Evolutionary conservation across 768 basidiomycete species (phyloP), one percentile per base, ranked within the genome.

Genomic region (Grammothele lineata): DNA sequence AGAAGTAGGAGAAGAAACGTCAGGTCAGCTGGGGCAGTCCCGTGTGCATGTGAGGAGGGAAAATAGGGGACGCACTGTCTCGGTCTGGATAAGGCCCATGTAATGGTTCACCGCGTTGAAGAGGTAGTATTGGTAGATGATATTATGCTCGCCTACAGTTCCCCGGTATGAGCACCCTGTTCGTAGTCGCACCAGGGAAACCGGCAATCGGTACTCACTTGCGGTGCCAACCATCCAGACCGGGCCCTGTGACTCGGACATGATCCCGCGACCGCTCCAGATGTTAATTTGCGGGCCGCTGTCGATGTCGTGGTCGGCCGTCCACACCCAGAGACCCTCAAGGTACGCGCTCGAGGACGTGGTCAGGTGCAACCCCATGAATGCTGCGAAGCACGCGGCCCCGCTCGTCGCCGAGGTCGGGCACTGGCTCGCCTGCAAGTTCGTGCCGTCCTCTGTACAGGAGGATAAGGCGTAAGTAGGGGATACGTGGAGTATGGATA

Each of bases 221-320:
- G 50, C 76, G 24, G 87, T 90, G 17, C 88, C 88, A 49, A 90
- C 78, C 70, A 90, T 62, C 87, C 87, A 89, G 23, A 88, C 84
- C 2, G 87, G 87, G 4, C 87, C 87, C 37, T 68, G 67, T 5
- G 83, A 85, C 61, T 90, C 80, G 1, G 83, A 85, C 14, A 87
- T 64, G 40, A 90, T 77, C 2, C 88, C 88, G 12, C 88, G 77
- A 1, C 82, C 88, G 10, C 61, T 68, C 55, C 72, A 91, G 18
- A 86, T 59, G 14, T 74, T 73, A 43, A 80, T 64, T 56, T 82
- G 80, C 8, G 71, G 62, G n/a, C 61, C 51, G 21, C 71, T 66
- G 48, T 90, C 88, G 30, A 89, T 70, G 49, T 87, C 81, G 58
- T 91, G 88, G 58, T 91, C 89, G 11, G 87, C 85, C n/a, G 75